Base-by-base conservation (phyloP, 2,329 filamentous ascomycete species). In the Paecilomyces dactylethromorphus region DNA sequence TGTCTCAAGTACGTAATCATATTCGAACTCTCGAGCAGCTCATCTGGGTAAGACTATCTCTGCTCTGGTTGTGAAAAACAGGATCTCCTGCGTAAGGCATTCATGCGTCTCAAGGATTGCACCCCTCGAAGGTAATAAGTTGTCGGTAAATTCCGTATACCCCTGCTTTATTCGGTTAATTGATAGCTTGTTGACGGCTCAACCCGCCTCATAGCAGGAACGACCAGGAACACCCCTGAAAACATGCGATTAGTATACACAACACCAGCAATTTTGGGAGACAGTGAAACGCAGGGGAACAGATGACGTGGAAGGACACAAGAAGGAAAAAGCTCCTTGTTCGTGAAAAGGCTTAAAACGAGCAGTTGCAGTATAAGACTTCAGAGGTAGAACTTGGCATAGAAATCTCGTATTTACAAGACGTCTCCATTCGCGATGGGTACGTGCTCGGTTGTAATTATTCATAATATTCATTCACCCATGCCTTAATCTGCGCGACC, bases 401-500 rank as follows among this genome's bases (percentile, higher is more conserved):
- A 29, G 3, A 29, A 29, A 2, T 29, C 24, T 29, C 4, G 8
- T 45, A 45, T 45, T 45, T 45, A 45, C 6, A 45, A 18, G 15
- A 18, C 26, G 26, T 29, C 26, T 29, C 26, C 26, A 29, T 29
- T 29, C 26, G 26, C 26, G 26, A 29, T 2, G 26, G 7, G 26
- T 29, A 29, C 7, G 26, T 6, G 26, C 26, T 29, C 26, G 26
- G 7, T 29, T 29, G 7, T 29, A 29, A 29, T 45, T 10, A 21
- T 45, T 45, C 18, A 45, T 45, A 66, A 33, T 66, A 85, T 62
- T 84, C 81, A 0, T 65, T 71, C 3, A 84, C 79, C 83, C 83
- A 86, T n/a, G 68, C 68, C 61, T 76, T 78, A 53, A 86, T 77
- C 69, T 82, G 78, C 13, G 68, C 69, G 3, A 85, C 69, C 64